Conservation (phyloP, 163 green algal genomes). For the Chlorella variabilis region DNA sequence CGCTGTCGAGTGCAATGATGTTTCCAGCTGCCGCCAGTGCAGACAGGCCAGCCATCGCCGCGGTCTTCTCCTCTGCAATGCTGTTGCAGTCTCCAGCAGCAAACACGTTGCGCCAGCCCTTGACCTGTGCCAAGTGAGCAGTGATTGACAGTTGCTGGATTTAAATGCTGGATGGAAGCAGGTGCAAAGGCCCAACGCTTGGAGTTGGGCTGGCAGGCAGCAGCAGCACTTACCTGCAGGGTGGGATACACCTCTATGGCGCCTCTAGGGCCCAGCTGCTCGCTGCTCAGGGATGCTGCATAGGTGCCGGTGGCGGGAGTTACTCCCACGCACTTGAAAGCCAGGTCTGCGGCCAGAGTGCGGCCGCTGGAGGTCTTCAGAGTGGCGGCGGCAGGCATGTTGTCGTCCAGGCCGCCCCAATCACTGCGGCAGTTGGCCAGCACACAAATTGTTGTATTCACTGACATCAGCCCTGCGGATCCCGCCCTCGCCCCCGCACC, state of each 20-base stretch:
- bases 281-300: background rate
- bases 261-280: slow-evolving; percentile 2
- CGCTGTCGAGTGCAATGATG: background rate
- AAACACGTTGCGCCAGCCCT: slow-evolving; percentile 30
- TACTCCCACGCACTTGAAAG: slow-evolving; percentile 21
- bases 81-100: slow-evolving; percentile 1
- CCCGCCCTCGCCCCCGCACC: too few relatives aligned
- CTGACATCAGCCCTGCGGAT: slow-evolving; percentile 7
- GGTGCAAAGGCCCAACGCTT: background rate
- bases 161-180: too few relatives aligned
- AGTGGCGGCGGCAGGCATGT: background rate
- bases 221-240: too few relatives aligned
- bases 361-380: background rate
- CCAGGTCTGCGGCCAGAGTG: background rate
- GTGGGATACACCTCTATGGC: slow-evolving; percentile 1
- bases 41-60: slow-evolving; percentile 1
- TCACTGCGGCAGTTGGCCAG: slow-evolving; percentile 13
- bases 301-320: background rate
- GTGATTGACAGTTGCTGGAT: background rate
- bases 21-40: slow-evolving; percentile 3
- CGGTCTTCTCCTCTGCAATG: slow-evolving; percentile 9
- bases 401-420: slow-evolving; percentile 12
- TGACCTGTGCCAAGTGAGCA: background rate
- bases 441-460: too few relatives aligned
- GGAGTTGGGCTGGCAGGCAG: background rate